A percentile compares a stretch with the other conserved stretches of the same genome.
These are phyloP conservation scores for Coccomyxa subellipsoidea DNA, from an alignment of 163 green algal genomes.

Conservation along the genomic window DNA sequence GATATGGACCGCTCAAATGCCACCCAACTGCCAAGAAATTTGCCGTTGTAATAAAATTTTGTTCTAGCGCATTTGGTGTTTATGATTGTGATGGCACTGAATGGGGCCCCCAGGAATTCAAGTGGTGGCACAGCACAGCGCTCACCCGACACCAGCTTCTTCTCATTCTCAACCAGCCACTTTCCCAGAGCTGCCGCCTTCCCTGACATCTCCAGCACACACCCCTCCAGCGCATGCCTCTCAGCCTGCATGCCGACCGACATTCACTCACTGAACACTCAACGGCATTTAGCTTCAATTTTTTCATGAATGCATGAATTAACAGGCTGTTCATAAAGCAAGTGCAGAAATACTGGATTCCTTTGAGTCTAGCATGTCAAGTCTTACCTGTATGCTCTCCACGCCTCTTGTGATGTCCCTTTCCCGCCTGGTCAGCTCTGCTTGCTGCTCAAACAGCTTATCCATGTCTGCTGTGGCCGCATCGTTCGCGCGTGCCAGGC, in stretches of 20 bases:
- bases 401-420: slow-evolving; percentile 16
- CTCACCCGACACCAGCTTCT: slow-evolving; percentile 36
- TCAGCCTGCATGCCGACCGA: slow-evolving; percentile 48
- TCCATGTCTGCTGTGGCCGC: slow-evolving; percentile 21
- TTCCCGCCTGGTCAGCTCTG: slow-evolving; percentile 22
- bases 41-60: no score
- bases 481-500: slow-evolving; percentile 12
- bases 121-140: no score
- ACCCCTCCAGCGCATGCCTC: slow-evolving; percentile 60
- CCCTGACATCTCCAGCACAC: slow-evolving; percentile 54
- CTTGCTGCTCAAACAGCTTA: slow-evolving; percentile 28
- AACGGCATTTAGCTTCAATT: neutral
- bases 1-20: no score
- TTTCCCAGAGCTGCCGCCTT: slow-evolving; percentile 49
- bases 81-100: no score
- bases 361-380: neutral
- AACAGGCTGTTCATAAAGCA: no score
- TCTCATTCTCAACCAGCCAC: slow-evolving; percentile 73
- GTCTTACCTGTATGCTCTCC: neutral
- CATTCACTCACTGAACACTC: neutral
- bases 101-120: no score
- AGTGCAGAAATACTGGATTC: neutral
- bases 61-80: no score
- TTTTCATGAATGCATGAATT: no score
- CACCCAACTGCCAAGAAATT: no score